Evolutionary conservation across 1,284 basidiomycete species (phyloP).

Genomic region (Spongiforma sp.): DNA sequence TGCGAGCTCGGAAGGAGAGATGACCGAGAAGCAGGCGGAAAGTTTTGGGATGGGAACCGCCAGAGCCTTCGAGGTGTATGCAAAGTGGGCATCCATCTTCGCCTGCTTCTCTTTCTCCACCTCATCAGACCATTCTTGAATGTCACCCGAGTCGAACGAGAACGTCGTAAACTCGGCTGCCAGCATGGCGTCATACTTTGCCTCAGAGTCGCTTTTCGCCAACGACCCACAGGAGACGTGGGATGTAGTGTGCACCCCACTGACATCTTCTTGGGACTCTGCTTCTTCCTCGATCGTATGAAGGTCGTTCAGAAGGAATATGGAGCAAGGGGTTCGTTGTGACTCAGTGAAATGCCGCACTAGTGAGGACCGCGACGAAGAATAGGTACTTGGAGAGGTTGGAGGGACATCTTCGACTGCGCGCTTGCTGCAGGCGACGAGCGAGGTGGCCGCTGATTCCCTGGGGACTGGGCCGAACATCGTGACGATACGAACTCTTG

Average conservation of each 20-base stretch:
- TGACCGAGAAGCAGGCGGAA: slow-evolving; percentile 7
- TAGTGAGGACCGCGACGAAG: not conserved
- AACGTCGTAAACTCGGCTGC: slow-evolving; percentile 18
- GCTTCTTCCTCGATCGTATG: slow-evolving; percentile 11
- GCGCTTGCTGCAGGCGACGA: not conserved
- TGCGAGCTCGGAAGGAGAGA: not conserved
- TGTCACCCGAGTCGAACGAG: slow-evolving; percentile 11
- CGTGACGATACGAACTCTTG: not conserved
- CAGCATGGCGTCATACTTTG: slow-evolving; percentile 14
- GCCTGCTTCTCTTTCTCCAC: slow-evolving; percentile 20
- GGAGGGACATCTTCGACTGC: slow-evolving; percentile 6
- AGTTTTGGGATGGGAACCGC: slow-evolving; percentile 15
- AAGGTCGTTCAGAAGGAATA: not conserved
- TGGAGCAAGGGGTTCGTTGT: not conserved
- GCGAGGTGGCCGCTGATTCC: not conserved
- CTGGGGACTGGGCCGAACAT: not conserved
- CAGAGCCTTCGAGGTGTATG: slow-evolving; percentile 14
- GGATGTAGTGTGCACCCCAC: not conserved
- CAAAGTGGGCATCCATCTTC: slow-evolving; percentile 21
- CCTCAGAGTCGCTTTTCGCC: slow-evolving; percentile 10
- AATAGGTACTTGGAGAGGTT: not conserved
- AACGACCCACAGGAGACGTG: not conserved
- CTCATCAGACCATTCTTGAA: slow-evolving; percentile 22
- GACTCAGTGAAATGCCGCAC: not conserved
- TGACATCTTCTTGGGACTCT: not conserved